Base-by-base conservation (phyloP, 2,329 filamentous ascomycete genomes). In the Teratosphaeria viscida region DNA sequence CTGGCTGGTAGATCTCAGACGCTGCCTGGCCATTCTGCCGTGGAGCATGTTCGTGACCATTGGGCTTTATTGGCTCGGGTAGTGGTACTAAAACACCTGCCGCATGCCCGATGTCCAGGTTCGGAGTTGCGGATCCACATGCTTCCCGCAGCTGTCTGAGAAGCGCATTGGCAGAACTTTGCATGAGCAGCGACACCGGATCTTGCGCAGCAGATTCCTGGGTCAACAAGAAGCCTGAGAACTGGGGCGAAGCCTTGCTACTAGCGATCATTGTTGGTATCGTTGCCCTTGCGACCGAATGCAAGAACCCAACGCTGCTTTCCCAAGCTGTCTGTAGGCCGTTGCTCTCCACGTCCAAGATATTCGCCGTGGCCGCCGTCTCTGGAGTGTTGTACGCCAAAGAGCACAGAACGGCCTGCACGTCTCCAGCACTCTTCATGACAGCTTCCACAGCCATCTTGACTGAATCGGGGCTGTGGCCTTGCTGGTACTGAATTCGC, bases 351-450 rank as follows among this genome's bases (percentile, higher is more conserved):
- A 71, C n/a, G 2, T 59, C 59, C 52, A 70, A 32, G 16, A 71
- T 49, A 39, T 68, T 64, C 47, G 47, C 27, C 34, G 7, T 7
- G 29, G 35, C 61, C 7, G 56, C 55, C 3, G 27, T 55, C 4
- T 27, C 54, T 1, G 32, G 29, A 3, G 60, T 60, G 6, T 43
- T 59, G 39, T 65, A 63, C 8, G 64, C 62, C 34, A 66, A 62
- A 52, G 58, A 62, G 57, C 67, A 70, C 26, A 71, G 55, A 11
- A 71, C 65, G 4, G 66, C 67, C 23, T 64, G 60, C n/a, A 70
- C 19, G 34, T 58, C 56, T 12, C 60, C 60, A 23, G 43, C 43
- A 4, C 34, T 54, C 54, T 60, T 63, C 19, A 54, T 61, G 11
- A 60, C 63, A 26, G 61, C 60, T n/a, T 59, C 19, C n/a, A 66